Base-by-base conservation (phyloP, 371 early-diverging fungal species). In the Phascolomyces articulosus region DNA sequence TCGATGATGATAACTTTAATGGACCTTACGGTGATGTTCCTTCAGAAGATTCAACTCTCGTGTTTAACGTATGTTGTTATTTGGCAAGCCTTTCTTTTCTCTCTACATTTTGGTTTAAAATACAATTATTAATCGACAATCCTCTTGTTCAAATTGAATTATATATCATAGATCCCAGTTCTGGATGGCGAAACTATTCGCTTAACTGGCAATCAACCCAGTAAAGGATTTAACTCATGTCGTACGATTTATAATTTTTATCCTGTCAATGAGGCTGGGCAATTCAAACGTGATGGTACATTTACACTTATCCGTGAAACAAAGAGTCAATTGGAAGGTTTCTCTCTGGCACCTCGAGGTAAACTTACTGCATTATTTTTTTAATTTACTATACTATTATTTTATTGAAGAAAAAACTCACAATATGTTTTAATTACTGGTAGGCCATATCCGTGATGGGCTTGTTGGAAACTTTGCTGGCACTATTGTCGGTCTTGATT, bases 281-380 rank as follows among this genome's bases (percentile, higher is more conserved):
- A 40, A 3, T 74, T 57, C 21, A 15, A 49, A 1, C 2, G 48
- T 1, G 21, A 40, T 40, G 71, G 71, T 1, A 18, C 28, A 3
- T 64, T 68, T 16, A 57, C 61, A 7, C 40, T 68, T 18, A 11
- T 47, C 20, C 49, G 74, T 16, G 55, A 65, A 26, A 71, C 68
- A 0, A 63, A 57, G 0, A 54, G 62, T 55, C 63, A 65, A 13
- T 48, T 74, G 15, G 62, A 61, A 57, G 74, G 69, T 7, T 34
- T 65, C 7, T 51, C 53, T 13, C 27, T 74, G 20, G 68, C 74
- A 9, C 74, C 74, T 24, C 31, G 47, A 55, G 73, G 67, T 71
- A 58, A 63, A 6, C 3, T 29, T 20, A 13, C n/a, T 57, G 20
- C 8, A 23, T 62, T 24, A 40, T 24, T 10, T 44, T 0, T 4